Evolutionary conservation across 257 asterid genomes (phyloP), one percentile per base, ranked within the genome.

Genomic region (Anisodus acutangulus): DNA sequence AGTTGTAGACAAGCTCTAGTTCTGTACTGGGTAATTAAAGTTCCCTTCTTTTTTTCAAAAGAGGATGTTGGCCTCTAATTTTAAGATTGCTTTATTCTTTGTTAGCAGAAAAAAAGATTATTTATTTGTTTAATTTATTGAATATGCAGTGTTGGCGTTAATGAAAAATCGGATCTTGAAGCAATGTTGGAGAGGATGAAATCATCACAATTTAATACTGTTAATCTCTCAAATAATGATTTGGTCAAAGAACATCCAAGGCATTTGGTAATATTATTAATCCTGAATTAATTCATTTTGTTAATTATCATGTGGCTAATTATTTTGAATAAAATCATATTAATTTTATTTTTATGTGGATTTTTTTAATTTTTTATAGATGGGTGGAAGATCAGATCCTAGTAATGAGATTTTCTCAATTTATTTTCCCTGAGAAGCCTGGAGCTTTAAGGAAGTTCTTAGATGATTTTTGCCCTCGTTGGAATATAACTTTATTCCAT

Each of bases 401-500:
- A 85, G 88, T 76, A 87, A 95, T n/a, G 99, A 95, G 88, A 85
- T 95, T 82, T 90, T 94, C 47, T 86, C 95, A 97, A 22, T 94
- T 95, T 81, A 68, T 89, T 49, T 94, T 95, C 85, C 98, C 99
- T 0, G 99, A 94, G 83, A 93, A 92, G 82, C 97, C 98, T 3
- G 99, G 99, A 60, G 93, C 98, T 53, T 86, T 95, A 88, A 85
- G 88, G 94, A 91, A 92, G 81, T 94, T 95, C 67, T 90, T 95
- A 94, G 97, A 91, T 84, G 90, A 88, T 80, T 87, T 95, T 85
- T 91, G 97, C 86, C 97, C 97, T 9, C 94, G 95, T 15, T 95
- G 99, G 99, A 95, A 95, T 81, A 94, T 95, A 83, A 95, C 92
- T 82, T 90, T 95, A 88, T 93, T 94, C 89, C 99, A 94, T 74